Percentiles rank a stretch among this genome's conserved stretches.
These are phyloP conservation scores for Phaeophleospora eucalypticola DNA, from an alignment of 2,329 filamentous ascomycete species.

Conservation along the genomic window DNA sequence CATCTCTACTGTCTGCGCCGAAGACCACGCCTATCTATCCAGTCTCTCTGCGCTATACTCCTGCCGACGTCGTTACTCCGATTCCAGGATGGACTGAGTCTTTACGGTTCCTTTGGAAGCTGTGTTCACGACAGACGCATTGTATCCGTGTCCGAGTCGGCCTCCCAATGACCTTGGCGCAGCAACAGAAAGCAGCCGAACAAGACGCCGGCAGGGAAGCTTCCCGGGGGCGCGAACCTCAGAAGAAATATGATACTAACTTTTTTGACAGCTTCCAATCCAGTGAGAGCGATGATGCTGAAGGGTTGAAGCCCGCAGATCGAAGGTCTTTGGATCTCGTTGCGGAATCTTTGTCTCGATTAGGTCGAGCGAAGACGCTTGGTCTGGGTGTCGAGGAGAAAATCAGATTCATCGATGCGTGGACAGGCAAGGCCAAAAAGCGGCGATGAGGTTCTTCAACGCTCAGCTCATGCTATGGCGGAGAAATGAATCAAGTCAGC, in stretches of 20 bases:
- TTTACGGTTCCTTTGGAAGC: conserved; percentile 73
- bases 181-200: conserved; percentile 21
- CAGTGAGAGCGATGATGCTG: conserved; percentile 30
- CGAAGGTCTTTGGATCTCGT: conserved; percentile 70
- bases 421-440: conserved; percentile 37
- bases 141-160: conserved; percentile 89
- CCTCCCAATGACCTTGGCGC: conserved; percentile 54
- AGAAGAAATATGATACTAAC: conserved; percentile 40
- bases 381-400: conserved; percentile 82
- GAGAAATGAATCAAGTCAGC: no score
- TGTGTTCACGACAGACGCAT: conserved; percentile 80
- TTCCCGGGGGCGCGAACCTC: conserved; percentile 11
- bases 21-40: conserved; percentile 76
- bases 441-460: conserved; percentile 11
- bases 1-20: conserved; percentile 66
- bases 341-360: conserved; percentile 77
- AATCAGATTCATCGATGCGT: conserved; percentile 71
- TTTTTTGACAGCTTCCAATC: conserved; percentile 44
- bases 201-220: conserved; percentile 25
- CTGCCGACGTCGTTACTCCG: conserved; percentile 85
- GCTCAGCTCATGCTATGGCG: no score
- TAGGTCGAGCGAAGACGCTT: conserved; percentile 85
- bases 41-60: conserved; percentile 82
- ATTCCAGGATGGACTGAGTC: conserved; percentile 64
- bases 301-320: conserved; percentile 52